Base-by-base conservation (phyloP, 352 stramenopile species). In the Phytopythium kandeliae region DNA sequence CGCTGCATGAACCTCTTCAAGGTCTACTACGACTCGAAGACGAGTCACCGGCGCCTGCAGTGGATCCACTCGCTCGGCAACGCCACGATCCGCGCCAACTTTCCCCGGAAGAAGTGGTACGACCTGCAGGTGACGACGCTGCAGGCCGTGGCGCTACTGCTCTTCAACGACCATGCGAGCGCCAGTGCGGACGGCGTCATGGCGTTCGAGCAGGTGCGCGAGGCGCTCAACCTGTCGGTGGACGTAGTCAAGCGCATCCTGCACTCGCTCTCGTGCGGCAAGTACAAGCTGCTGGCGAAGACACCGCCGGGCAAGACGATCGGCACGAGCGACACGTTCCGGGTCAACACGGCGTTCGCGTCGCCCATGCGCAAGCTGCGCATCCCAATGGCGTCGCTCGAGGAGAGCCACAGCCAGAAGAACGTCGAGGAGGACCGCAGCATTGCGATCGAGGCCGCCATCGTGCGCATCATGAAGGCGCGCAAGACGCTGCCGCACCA, bases 381-480 rank as follows among this genome's bases (percentile, higher is more conserved):
- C 57, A 98, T 99, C 58, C 97, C 97, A 3, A 99, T 99, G 96
- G 96, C 97, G 26, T 97, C 91, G 25, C 73, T 99, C 41, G 97
- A 99, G 52, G 91, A 98, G 64, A 97, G 88, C 52, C 91, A 99
- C 78, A 99, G 97, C 65, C 96, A 97, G 43, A 99, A 99, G 74
- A 84, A 96, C 44, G 95, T 99, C 5, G 94, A 99, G 66, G 96
- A 99, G 64, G 87, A 97, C 55, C 78, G 89, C 36, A 89, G 88
- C 55, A 97, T 98, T 74, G 96, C 97, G 19, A 99, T 99, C 66
- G 97, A 99, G 80, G 97, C 97, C 35, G 96, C 97, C 13, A 98
- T 99, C 63, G 97, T 99, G 37, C 92, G 97, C 68, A 99, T 99
- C 75, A 99, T 99, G 97, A 99, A 99, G 78, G 95, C 95, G 19